Evolutionary conservation across 192 early-diverging fungal genomes (phyloP), one percentile per base, ranked within the genome.

Genomic region (Jimgerdemannia flammicorona): DNA sequence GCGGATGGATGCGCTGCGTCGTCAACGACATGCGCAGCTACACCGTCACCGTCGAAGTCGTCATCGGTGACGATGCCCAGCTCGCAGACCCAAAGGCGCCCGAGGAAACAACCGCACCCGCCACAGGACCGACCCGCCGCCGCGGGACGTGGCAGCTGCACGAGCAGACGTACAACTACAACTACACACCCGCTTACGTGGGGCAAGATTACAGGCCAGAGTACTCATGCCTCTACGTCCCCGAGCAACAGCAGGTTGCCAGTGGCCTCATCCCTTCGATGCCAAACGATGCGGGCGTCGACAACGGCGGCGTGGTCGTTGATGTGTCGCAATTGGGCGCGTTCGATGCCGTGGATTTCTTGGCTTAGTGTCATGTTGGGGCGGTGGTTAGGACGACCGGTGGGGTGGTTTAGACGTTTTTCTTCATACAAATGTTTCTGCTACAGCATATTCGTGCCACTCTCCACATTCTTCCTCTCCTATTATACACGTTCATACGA

Each of bases 11-110:
- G 83, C 87, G 91, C 40, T 91, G 95, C 84, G 86, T 87, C 69
- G 95, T 94, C 54, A 99, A 99, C 82, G 88, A 90, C 54, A 92
- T 95, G 85, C 90, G 98, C 41, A 95, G 93, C 70, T 99, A 99
- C 83, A 93, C 93, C 40, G 90, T 99, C 43, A 84, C 81, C 66
- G 90, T 90, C 10, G 91, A 95, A 80, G 76, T 98, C 14, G 83
- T 90, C 19, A 78, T 87, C 4, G 92, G 89, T 8, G 63, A 74
- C 78, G 71, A 80, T 9, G 70, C 78, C 70, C 54, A 82, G 72
- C 74, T 76, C 74, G 70, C 78, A 76, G 65, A 73, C 73, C n/a
- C 64, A 29, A 82, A 69, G 67, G 42, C 70, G 66, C 59, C 80
- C 72, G 64, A 67, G 44, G n/a, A 66, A 65, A 77, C 59, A 67